These are phyloP conservation scores for Hansenula sp. DNA, from an alignment of 1,139 yeast species.

Conservation along the genomic window DNA sequence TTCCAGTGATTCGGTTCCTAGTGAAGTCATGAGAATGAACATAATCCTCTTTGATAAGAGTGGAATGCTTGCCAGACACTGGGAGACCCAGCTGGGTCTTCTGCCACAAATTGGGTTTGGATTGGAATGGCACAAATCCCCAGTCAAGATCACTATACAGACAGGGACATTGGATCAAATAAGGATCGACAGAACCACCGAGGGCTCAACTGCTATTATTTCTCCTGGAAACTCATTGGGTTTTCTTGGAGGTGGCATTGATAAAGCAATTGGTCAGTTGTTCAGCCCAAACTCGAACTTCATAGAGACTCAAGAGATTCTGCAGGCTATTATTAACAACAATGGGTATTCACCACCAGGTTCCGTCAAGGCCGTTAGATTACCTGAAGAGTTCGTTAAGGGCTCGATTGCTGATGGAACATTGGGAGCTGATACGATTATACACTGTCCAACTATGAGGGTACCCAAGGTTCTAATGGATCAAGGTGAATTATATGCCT, in stretches of 20 bases:
- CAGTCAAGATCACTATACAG: background rate
- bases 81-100: background rate
- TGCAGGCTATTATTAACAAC: conserved; percentile 4
- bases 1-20: too few relatives aligned
- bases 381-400: conserved; percentile 9
- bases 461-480: conserved; percentile 30
- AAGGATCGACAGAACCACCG: background rate
- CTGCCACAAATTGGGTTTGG: background rate
- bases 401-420: conserved; percentile 1
- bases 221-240: conserved; percentile 56
- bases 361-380: conserved; percentile 26
- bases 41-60: background rate
- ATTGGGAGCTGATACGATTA: conserved; percentile 27
- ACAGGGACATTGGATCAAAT: background rate
- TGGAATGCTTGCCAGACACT: background rate
- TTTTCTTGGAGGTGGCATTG: conserved; percentile 50
- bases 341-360: conserved; percentile 32
- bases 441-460: conserved; percentile 49
- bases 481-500: conserved; percentile 15
- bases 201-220: conserved; percentile 29
- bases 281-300: conserved; percentile 10
- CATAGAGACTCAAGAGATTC: conserved; percentile 1
- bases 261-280: conserved; percentile 30
- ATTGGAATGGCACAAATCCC: background rate
- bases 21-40: background rate